phyloP scores from a whole-genome alignment of 495 filamentous ascomycete species.

The Xylaria telfairii region DNA sequence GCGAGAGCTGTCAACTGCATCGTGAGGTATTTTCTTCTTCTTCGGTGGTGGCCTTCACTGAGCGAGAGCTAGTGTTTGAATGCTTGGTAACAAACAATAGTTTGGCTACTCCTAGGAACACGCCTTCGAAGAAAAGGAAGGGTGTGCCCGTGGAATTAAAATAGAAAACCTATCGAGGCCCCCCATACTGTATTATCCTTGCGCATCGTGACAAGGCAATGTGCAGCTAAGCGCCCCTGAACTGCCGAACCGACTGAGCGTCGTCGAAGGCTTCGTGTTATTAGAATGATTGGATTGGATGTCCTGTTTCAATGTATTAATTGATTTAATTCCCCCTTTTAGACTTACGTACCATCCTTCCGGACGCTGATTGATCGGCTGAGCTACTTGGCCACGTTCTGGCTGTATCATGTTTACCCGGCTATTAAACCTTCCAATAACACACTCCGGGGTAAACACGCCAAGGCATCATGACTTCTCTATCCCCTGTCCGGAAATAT shows the following conservation, averaged over 20 bases:
- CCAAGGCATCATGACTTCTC: slow-evolving; percentile 32
- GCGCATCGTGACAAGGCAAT: slow-evolving; percentile 15
- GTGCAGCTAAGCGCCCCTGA: slow-evolving; percentile 34
- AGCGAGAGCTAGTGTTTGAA: background rate
- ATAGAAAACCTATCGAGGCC: slow-evolving; percentile 31
- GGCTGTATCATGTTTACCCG: slow-evolving; percentile 44
- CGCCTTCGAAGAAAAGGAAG: slow-evolving; percentile 25
- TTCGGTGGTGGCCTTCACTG: background rate
- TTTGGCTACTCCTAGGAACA: background rate
- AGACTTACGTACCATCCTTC: slow-evolving; percentile 48
- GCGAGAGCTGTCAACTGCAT: slow-evolving; percentile 59
- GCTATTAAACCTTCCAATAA: slow-evolving; percentile 42
- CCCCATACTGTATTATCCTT: slow-evolving; percentile 37
- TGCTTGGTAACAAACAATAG: background rate
- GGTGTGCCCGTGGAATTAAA: slow-evolving; percentile 30
- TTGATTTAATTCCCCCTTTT: slow-evolving; percentile 47
- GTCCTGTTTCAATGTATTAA: slow-evolving; percentile 30
- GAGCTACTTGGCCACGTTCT: slow-evolving; percentile 31
- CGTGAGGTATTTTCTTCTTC: slow-evolving; percentile 39
- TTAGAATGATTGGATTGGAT: slow-evolving; percentile 7
- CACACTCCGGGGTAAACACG: slow-evolving; percentile 34
- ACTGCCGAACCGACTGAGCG: slow-evolving; percentile 52
- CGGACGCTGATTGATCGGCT: slow-evolving; percentile 41
- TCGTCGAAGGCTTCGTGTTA: background rate
- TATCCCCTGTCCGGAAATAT: slow-evolving; percentile 31